phyloP scores from a whole-genome alignment of 2,329 filamentous ascomycete genomes.

The Apiospora hydei region DNA sequence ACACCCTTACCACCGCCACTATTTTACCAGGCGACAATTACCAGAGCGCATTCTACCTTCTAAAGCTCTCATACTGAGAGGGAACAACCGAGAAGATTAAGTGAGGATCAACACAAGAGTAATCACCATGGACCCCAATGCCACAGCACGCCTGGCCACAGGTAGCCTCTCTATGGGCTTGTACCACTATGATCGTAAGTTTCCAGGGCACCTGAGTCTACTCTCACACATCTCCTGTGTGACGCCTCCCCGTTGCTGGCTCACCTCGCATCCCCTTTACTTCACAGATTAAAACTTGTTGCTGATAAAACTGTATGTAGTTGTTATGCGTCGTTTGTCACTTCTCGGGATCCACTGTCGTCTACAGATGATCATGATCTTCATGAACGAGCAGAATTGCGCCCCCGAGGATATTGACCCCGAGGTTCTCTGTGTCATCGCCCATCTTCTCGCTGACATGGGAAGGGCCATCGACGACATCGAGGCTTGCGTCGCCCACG shows the following conservation, averaged over 20 bases:
- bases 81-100: not conserved
- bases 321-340: not conserved
- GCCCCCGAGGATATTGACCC: not conserved
- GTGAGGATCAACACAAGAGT: not conserved
- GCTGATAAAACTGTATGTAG: not conserved
- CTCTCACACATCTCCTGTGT: not conserved
- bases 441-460: not conserved
- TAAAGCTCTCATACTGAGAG: not conserved
- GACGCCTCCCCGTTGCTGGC: too few species aligned
- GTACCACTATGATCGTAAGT: not conserved
- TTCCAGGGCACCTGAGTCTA: too few species aligned
- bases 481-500: not conserved
- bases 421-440: not conserved
- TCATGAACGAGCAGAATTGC: not conserved
- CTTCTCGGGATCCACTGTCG: not conserved
- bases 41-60: not conserved
- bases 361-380: not conserved
- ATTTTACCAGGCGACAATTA: not conserved
- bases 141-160: not conserved
- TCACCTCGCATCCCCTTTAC: too few species aligned
- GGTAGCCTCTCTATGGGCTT: accelerated
- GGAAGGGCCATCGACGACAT: not conserved
- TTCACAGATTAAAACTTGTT: not conserved
- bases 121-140: not conserved
- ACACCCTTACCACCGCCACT: not conserved